A percentile compares a stretch with the other conserved stretches of the same genome.
phyloP scores from a whole-genome alignment of 257 asterid genomes.

The Jacaranda copaia region DNA sequence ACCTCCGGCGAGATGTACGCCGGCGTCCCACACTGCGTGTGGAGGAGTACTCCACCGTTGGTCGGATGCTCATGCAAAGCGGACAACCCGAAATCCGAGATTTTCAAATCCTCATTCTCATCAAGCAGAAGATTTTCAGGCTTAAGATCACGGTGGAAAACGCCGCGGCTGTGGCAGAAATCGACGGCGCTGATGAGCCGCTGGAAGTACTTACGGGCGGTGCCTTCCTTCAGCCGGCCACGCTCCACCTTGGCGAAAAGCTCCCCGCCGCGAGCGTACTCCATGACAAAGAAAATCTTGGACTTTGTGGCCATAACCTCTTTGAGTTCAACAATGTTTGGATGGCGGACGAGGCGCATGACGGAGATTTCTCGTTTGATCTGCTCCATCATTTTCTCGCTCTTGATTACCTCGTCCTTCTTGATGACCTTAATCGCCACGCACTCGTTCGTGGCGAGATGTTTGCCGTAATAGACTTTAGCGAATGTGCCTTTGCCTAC shows the following conservation, averaged over 20 bases:
- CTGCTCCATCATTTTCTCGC: constrained; percentile 62
- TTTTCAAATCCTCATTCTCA: constrained; percentile 57
- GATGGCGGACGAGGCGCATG: constrained; percentile 69
- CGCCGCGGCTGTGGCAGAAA: constrained; percentile 55
- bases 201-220: constrained; percentile 61
- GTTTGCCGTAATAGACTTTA: constrained; percentile 56
- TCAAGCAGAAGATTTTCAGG: constrained; percentile 74
- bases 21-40: constrained; percentile 70
- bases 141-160: constrained; percentile 50
- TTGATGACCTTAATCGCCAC: constrained; percentile 73
- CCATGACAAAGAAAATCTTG: constrained; percentile 65
- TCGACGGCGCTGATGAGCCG: constrained; percentile 60
- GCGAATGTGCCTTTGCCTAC: constrained; percentile 71
- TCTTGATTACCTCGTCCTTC: constrained; percentile 51
- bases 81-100: constrained; percentile 69
- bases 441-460: constrained; percentile 48
- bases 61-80: constrained; percentile 50
- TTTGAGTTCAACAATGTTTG: constrained; percentile 58
- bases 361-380: constrained; percentile 65
- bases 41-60: constrained; percentile 46
- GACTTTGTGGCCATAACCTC: constrained; percentile 69
- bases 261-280: constrained; percentile 69
- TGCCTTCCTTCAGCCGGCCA: constrained; percentile 53
- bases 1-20: constrained; percentile 74
- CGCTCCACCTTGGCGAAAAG: constrained; percentile 57